Evolutionary conservation across 75 land plant species (phyloP).

Genomic region (Selaginella tamariscina): DNA sequence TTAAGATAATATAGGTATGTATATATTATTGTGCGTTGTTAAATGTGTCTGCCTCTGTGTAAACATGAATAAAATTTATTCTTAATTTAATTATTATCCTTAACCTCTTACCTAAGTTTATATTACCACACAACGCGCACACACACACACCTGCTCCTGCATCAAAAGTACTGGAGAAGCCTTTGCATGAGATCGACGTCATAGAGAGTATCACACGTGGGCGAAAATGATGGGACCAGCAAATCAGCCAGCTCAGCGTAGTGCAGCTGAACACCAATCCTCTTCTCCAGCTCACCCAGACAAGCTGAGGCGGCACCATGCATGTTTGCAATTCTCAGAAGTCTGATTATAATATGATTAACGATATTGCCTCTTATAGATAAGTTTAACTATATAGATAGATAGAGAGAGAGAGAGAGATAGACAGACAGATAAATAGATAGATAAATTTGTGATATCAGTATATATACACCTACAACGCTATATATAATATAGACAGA

Average conservation of each 20-base stretch:
- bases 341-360: too few species aligned
- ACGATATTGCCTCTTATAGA: too few species aligned
- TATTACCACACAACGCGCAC: too few species aligned
- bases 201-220: constrained; percentile 44
- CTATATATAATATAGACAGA: too few species aligned
- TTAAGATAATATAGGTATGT: constrained; percentile 30
- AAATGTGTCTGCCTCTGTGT: constrained; percentile 7
- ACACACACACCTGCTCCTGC: constrained; percentile 22
- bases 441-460: too few species aligned
- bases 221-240: constrained; percentile 58
- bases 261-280: constrained; percentile 45
- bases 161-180: constrained; percentile 35
- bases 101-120: not conserved
- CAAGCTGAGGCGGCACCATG: constrained; percentile 28
- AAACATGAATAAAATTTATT: not conserved
- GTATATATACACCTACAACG: too few species aligned
- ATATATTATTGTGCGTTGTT: constrained; percentile 28
- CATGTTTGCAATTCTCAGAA: constrained; percentile 49
- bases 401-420: too few species aligned
- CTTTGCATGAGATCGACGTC: constrained; percentile 50
- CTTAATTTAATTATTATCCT: not conserved
- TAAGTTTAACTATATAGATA: too few species aligned
- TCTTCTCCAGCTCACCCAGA: constrained; percentile 44
- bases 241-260: constrained; percentile 51
- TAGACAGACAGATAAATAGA: too few species aligned